Conservation (phyloP, 371 early-diverging fungal genomes). For the Thermomucor indicae-seudaticae region DNA sequence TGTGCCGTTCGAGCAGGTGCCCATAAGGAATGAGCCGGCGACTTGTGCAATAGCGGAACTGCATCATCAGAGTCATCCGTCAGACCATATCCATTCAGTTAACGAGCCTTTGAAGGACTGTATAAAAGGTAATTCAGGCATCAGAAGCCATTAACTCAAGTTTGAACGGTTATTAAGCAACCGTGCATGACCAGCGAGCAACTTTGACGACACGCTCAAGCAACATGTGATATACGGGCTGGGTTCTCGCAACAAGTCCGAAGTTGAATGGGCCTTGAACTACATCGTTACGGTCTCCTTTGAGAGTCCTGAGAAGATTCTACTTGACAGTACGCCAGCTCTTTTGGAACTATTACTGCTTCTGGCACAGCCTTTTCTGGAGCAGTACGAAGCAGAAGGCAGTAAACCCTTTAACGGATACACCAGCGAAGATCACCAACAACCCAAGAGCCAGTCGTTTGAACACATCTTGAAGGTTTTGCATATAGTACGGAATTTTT, state of each 20-base stretch:
- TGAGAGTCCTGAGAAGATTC: constrained; percentile 56
- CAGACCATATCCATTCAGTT: constrained; percentile 29
- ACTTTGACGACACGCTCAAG: constrained; percentile 47
- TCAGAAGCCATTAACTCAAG: background rate
- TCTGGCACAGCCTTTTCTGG: constrained; percentile 54
- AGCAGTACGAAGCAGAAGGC: constrained; percentile 2
- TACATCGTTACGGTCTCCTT: constrained; percentile 73
- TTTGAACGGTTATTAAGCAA: background rate
- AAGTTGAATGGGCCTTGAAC: constrained; percentile 85
- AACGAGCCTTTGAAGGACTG: constrained; percentile 16
- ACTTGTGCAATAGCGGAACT: constrained; percentile 22
- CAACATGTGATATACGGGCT: constrained; percentile 70
- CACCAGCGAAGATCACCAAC: too few species aligned
- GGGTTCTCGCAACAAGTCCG: constrained; percentile 67
- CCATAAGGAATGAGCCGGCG: constrained; percentile 12
- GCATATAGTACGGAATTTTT: constrained; percentile 72
- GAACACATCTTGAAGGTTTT: constrained; percentile 69
- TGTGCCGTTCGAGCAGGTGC: constrained; percentile 14
- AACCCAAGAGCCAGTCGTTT: too few species aligned
- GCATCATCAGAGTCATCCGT: constrained; percentile 34
- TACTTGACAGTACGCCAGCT: constrained; percentile 61
- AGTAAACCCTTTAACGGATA: constrained; percentile 2
- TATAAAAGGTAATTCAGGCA: constrained; percentile 3
- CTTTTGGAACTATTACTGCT: constrained; percentile 59
- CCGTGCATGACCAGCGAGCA: constrained; percentile 16